Conservation (phyloP, 2,329 filamentous ascomycete species). For the Capronia epimyces region DNA sequence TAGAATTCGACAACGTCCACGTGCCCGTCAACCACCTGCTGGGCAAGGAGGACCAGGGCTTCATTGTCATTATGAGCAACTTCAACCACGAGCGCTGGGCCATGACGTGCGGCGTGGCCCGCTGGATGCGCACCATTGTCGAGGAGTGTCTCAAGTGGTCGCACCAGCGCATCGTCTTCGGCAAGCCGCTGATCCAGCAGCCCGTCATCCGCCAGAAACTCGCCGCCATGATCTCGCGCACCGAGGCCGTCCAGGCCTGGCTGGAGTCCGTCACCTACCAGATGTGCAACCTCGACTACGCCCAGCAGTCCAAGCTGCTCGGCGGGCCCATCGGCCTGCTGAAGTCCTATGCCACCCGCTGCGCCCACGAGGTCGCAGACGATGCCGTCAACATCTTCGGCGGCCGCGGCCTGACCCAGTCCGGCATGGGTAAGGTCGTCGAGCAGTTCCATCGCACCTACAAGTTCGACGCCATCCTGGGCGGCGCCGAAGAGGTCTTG, state of each 20-base stretch:
- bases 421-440: slow-evolving; percentile 64
- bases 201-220: slow-evolving; percentile 67
- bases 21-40: slow-evolving; percentile 67
- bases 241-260: slow-evolving; percentile 69
- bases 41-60: slow-evolving; percentile 63
- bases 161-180: slow-evolving; percentile 70
- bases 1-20: slow-evolving; percentile 68
- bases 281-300: slow-evolving; percentile 52
- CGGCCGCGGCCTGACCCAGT: slow-evolving; percentile 65
- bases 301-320: slow-evolving; percentile 47
- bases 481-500: slow-evolving; percentile 68
- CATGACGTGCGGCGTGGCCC: slow-evolving; percentile 61
- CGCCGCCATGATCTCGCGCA: slow-evolving; percentile 61
- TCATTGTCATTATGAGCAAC: slow-evolving; percentile 71
- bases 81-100: slow-evolving; percentile 73
- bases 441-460: slow-evolving; percentile 63
- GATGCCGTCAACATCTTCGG: slow-evolving; percentile 67
- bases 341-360: slow-evolving; percentile 67
- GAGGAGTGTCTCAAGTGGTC: slow-evolving; percentile 68
- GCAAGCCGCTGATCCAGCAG: slow-evolving; percentile 65
- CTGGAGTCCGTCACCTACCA: slow-evolving; percentile 37
- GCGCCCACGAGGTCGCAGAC: slow-evolving; percentile 65
- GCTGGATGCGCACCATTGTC: slow-evolving; percentile 57
- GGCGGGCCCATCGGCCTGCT: slow-evolving; percentile 66
- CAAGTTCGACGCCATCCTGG: slow-evolving; percentile 56